phyloP scores from a whole-genome alignment of 108 stramenopile species.

The Stephanodiscus minutulus region DNA sequence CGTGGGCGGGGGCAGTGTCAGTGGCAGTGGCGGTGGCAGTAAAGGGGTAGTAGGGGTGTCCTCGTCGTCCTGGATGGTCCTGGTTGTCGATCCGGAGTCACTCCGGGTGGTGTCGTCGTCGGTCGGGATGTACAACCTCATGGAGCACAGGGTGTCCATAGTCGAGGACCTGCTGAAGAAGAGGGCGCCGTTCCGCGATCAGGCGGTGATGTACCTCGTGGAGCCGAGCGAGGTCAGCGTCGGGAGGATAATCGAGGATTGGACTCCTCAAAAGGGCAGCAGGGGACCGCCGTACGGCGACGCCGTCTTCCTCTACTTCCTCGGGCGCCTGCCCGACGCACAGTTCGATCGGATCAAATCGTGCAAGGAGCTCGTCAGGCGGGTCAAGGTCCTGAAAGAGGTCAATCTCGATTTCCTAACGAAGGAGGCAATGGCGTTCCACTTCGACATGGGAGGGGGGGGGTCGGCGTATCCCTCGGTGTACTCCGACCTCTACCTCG shows the following conservation, averaged over 20 bases:
- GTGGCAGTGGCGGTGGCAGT: no score
- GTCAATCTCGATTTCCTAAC: constrained; percentile 94
- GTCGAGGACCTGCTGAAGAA: constrained; percentile 88
- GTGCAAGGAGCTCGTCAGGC: constrained; percentile 82
- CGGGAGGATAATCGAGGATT: constrained; percentile 73
- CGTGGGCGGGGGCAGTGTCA: no score
- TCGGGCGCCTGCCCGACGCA: constrained; percentile 68
- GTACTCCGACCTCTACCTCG: constrained; percentile 26
- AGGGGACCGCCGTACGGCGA: constrained; percentile 81
- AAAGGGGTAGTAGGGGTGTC: background rate
- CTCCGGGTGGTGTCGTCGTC: constrained; percentile 82
- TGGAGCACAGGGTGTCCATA: constrained; percentile 87
- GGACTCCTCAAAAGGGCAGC: constrained; percentile 46
- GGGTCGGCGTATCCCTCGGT: constrained; percentile 45
- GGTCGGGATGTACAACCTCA: constrained; percentile 92
- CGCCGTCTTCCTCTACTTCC: constrained; percentile 89
- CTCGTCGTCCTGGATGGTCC: constrained; percentile 57
- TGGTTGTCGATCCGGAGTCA: constrained; percentile 78
- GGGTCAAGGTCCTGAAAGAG: constrained; percentile 86
- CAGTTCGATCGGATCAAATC: constrained; percentile 78
- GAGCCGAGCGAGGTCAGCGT: constrained; percentile 82
- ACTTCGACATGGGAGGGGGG: constrained; percentile 78
- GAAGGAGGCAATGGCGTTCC: constrained; percentile 85
- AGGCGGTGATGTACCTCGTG: constrained; percentile 90
- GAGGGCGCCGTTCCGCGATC: constrained; percentile 93